These are phyloP conservation scores for Teratosphaeriaceae sp. DNA, from an alignment of 2,329 filamentous ascomycete species.

Conservation along the genomic window DNA sequence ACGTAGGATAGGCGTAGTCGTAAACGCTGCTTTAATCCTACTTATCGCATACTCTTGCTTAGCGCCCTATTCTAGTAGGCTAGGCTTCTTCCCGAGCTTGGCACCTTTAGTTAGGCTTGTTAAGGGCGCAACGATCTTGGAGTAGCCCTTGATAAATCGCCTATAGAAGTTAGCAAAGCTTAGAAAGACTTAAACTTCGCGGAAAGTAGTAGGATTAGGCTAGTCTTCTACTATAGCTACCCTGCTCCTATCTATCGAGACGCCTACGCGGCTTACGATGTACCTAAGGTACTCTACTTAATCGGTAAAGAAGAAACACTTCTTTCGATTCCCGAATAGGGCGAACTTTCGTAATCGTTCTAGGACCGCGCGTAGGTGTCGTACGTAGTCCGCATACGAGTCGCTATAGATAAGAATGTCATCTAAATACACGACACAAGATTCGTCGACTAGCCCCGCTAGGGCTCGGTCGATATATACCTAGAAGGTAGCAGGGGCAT, in stretches of 20 bases:
- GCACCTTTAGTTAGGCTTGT: constrained; percentile 9
- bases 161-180: constrained; percentile 13
- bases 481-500: constrained; percentile 18
- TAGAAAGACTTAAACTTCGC: constrained; percentile 18
- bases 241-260: constrained; percentile 24
- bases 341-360: constrained; percentile 15
- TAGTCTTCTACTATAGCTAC: constrained; percentile 21
- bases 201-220: constrained; percentile 15
- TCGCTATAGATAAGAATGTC: constrained; percentile 26
- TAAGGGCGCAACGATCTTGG: constrained; percentile 4
- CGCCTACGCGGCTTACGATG: constrained; percentile 20
- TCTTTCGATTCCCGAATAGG: constrained; percentile 14
- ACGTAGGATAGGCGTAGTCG: no score
- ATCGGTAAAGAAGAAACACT: constrained; percentile 27
- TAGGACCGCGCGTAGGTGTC: constrained; percentile 13
- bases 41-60: no score
- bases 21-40: no score
- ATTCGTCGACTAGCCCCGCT: constrained; percentile 18
- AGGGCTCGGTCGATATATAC: constrained; percentile 22
- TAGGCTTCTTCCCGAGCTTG: constrained; percentile 1
- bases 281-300: constrained; percentile 27
- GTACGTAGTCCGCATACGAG: neutral
- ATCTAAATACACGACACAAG: constrained; percentile 19
- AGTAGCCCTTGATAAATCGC: constrained; percentile 13
- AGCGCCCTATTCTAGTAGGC: neutral